Conservation (phyloP, 805 yeast genomes). For the Sugiyamaella qingdaonensis region DNA sequence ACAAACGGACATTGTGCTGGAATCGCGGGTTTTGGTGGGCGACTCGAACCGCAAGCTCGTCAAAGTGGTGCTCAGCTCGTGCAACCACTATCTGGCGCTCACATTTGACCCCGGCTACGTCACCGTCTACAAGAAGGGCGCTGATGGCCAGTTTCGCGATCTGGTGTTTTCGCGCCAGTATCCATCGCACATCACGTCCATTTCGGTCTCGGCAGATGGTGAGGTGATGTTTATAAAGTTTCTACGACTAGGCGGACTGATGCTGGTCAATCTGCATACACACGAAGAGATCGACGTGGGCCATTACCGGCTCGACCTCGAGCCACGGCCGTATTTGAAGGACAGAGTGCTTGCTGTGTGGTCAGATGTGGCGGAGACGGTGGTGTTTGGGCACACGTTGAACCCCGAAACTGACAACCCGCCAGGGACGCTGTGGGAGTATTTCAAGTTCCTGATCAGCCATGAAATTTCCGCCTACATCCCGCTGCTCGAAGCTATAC, state of each 20-base stretch:
- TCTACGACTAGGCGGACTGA: slow-evolving; percentile 22
- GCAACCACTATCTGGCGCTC: slow-evolving; percentile 14
- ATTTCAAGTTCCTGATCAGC: slow-evolving; percentile 15
- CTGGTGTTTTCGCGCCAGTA: slow-evolving; percentile 20
- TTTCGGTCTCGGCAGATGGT: slow-evolving; percentile 18
- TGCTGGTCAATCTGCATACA: slow-evolving; percentile 19
- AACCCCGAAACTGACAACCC: slow-evolving; percentile 1
- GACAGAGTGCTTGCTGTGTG: slow-evolving; percentile 17
- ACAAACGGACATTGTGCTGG: not conserved
- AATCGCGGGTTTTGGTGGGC: not conserved
- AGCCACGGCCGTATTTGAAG: slow-evolving; percentile 12
- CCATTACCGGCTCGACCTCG: slow-evolving; percentile 23
- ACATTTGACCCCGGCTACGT: slow-evolving; percentile 15
- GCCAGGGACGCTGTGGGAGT: slow-evolving; percentile 17
- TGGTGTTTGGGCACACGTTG: slow-evolving; percentile 19
- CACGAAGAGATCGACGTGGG: slow-evolving; percentile 24
- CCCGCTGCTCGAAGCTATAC: slow-evolving; percentile 7
- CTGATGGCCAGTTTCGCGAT: slow-evolving; percentile 5
- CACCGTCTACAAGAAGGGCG: slow-evolving; percentile 2
- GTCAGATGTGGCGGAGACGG: slow-evolving; percentile 20
- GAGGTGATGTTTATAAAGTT: slow-evolving; percentile 22
- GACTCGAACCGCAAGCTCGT: not conserved
- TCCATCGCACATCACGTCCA: slow-evolving; percentile 21
- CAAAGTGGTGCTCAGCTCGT: slow-evolving; percentile 11
- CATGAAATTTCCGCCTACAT: slow-evolving; percentile 13